Evolutionary conservation across 1,284 basidiomycete genomes (phyloP).

Genomic region (Puccinia novopanici): DNA sequence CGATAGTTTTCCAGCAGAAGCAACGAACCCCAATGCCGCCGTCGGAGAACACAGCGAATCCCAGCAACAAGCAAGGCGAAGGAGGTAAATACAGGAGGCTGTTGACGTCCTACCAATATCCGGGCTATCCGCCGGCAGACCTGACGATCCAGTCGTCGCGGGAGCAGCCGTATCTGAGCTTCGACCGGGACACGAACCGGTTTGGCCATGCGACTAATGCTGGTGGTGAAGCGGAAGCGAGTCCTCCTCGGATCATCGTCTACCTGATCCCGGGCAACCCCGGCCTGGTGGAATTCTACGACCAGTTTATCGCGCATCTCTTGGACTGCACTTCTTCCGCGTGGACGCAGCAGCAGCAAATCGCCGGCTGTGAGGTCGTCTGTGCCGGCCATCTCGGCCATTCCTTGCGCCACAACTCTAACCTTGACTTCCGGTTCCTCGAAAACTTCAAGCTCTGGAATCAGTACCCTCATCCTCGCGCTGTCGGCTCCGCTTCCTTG

Average conservation of each 20-base stretch:
- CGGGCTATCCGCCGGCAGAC: constrained; percentile 17
- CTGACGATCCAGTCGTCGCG: constrained; percentile 22
- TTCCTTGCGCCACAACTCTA: constrained; percentile 38
- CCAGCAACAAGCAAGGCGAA: not conserved
- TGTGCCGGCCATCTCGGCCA: constrained; percentile 37
- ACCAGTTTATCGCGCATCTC: constrained; percentile 20
- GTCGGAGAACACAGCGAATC: not conserved
- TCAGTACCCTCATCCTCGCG: not conserved
- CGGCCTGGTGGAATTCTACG: constrained; percentile 41
- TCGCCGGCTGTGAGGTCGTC: constrained; percentile 32
- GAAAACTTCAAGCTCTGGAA: constrained; percentile 25
- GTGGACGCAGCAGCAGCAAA: no score
- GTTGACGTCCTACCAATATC: constrained; percentile 23
- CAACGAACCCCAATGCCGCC: not conserved
- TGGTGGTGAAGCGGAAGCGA: not conserved
- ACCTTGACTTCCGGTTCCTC: constrained; percentile 29
- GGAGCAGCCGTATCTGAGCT: constrained; percentile 9
- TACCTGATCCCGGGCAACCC: constrained; percentile 46
- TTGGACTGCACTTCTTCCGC: not conserved
- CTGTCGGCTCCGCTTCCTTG: not conserved
- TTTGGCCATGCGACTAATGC: constrained; percentile 1
- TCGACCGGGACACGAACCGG: constrained; percentile 14
- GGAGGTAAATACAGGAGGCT: not conserved
- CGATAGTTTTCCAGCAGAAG: no score
- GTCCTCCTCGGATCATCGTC: constrained; percentile 5